Conservation (phyloP, 306 rosid genomes). For the Amphicarpaea edgeworthii region DNA sequence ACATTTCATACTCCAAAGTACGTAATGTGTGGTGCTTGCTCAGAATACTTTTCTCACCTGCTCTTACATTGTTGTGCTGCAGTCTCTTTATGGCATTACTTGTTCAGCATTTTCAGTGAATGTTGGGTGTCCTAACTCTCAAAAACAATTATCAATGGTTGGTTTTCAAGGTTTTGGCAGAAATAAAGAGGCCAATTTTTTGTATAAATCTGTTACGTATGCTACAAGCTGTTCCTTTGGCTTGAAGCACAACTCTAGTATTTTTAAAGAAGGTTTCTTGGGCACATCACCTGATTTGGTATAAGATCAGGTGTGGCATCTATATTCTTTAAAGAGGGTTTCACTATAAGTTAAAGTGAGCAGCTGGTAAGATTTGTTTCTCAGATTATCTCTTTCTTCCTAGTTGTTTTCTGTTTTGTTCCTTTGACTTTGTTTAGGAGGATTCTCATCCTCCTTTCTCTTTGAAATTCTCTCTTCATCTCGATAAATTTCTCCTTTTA, state of each 20-base stretch:
- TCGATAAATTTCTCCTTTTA: neutral
- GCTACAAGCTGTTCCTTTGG: slow-evolving; percentile 8
- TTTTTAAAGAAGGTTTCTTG: slow-evolving; percentile 17
- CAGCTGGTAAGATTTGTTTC: slow-evolving; percentile 2
- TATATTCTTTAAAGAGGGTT: neutral
- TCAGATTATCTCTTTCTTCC: neutral
- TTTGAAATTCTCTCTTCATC: neutral
- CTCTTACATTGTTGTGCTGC: neutral
- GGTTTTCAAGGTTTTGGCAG: neutral
- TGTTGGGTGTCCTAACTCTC: neutral
- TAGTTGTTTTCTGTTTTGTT: neutral
- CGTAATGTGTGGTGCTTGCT: neutral
- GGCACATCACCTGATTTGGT: neutral
- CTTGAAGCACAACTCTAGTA: neutral
- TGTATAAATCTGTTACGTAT: neutral
- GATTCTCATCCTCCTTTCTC: slow-evolving; percentile 9
- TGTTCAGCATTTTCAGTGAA: neutral
- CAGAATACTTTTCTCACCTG: neutral
- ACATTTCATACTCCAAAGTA: slow-evolving; percentile 29
- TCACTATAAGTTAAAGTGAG: neutral
- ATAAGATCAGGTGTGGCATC: too few species aligned
- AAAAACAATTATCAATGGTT: neutral
- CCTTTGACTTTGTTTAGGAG: slow-evolving; percentile 2
- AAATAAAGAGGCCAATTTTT: neutral
- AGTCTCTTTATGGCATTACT: neutral